Percentiles rank a stretch among this genome's conserved stretches.
Evolutionary conservation across 2,329 filamentous ascomycete genomes (phyloP).

Genomic region (Didymella pinodella): DNA sequence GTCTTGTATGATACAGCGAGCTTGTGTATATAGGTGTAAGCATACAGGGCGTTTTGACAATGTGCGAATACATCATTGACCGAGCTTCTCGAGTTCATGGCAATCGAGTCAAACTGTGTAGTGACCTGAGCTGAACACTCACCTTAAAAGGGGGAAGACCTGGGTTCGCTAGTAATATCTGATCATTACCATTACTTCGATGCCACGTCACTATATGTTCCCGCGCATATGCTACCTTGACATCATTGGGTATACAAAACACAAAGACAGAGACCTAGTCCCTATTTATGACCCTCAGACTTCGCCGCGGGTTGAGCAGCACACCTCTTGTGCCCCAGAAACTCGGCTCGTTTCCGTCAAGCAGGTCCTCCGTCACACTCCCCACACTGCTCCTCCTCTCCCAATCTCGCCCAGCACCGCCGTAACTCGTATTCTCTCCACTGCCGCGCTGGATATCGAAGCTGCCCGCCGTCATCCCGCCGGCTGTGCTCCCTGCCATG

Average conservation of each 20-base stretch:
- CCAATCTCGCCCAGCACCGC: conserved; percentile 37
- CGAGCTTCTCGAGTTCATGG: too few species aligned
- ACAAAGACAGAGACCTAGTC: conserved; percentile 46
- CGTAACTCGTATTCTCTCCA: conserved; percentile 28
- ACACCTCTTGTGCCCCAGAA: conserved; percentile 70
- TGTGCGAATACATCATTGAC: too few species aligned
- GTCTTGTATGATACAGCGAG: conserved; percentile 9
- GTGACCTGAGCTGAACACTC: too few species aligned
- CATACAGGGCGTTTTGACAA: conserved; percentile 5
- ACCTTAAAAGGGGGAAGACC: too few species aligned
- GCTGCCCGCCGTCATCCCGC: conserved; percentile 30
- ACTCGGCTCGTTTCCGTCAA: conserved; percentile 71
- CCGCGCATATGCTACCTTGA: not conserved
- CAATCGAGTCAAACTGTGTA: too few species aligned
- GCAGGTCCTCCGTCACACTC: conserved; percentile 65
- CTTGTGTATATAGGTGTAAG: conserved; percentile 22
- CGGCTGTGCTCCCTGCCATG: conserved; percentile 26
- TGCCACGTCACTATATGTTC: not conserved
- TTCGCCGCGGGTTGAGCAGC: conserved; percentile 71
- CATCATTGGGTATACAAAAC: not conserved
- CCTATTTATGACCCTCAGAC: conserved; percentile 72
- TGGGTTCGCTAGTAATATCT: too few species aligned
- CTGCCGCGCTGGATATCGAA: conserved; percentile 30
- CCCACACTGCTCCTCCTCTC: conserved; percentile 51
- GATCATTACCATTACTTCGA: not conserved